These are phyloP conservation scores for Osmozyma mogii DNA, from an alignment of 805 yeast genomes.

Conservation along the genomic window DNA sequence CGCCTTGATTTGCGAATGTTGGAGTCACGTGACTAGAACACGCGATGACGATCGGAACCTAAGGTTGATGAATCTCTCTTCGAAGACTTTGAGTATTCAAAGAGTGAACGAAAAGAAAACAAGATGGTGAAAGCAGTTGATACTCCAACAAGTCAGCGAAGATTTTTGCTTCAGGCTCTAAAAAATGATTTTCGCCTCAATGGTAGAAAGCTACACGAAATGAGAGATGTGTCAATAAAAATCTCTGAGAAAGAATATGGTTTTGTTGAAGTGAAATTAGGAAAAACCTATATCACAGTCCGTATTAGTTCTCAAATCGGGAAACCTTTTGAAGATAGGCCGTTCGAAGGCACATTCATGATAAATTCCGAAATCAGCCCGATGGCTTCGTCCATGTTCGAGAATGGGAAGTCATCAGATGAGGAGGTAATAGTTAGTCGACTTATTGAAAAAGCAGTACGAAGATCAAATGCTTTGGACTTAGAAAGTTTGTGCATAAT, in stretches of 20 bases:
- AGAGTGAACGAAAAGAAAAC: not conserved
- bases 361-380: conserved; percentile 84
- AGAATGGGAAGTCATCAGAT: conserved; percentile 61
- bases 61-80: too few relatives aligned
- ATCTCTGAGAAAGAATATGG: conserved; percentile 70
- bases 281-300: conserved; percentile 62
- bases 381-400: conserved; percentile 83
- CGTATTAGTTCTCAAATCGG: conserved; percentile 69
- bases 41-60: too few relatives aligned
- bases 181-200: conserved; percentile 58
- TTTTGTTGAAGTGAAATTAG: conserved; percentile 69
- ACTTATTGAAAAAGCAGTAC: conserved; percentile 82
- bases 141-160: conserved; percentile 54
- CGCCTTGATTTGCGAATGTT: too few relatives aligned
- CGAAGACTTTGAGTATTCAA: too few relatives aligned
- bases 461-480: conserved; percentile 86
- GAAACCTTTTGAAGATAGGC: conserved; percentile 82
- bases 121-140: conserved; percentile 56
- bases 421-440: conserved; percentile 77
- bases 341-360: conserved; percentile 84
- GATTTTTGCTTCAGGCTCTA: conserved; percentile 56
- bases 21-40: too few relatives aligned
- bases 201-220: conserved; percentile 56
- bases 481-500: conserved; percentile 83
- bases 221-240: conserved; percentile 48